Base-by-base conservation (phyloP, 306 rosid genomes). In the Echinosophora koreensis region DNA sequence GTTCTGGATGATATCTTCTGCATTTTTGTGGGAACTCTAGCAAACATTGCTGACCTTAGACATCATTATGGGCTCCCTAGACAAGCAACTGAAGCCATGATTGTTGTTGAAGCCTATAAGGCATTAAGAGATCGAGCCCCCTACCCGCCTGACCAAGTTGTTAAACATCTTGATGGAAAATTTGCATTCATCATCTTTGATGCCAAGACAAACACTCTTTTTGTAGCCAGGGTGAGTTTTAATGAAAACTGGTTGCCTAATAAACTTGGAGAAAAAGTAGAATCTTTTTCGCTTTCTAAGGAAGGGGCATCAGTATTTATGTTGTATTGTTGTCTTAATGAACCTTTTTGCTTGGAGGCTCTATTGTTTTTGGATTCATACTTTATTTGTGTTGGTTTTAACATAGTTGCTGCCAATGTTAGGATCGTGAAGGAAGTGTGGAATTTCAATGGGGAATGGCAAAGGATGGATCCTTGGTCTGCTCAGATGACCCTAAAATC, bases 81-180 rank as follows among this genome's bases (percentile, higher is more conserved):
- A 63, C 87, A 85, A 67, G 86, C 87, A 73, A 84, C 91, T n/a
- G 90, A 90, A 82, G 88, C 89, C 78, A 86, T 86, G 89, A 71
- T 90, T 64, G 85, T 86, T 38, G 79, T 84, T 84, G 94, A 87
- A 82, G 93, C 86, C 41, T 89, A 84, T 30, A 85, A 87, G 83
- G 80, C 12, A 14, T 77, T 87, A 42, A 84, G 91, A 84, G 94
- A 87, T 61, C 71, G 91, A 72, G 94, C 88, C 10, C 91, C 90
- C 8, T 90, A 84, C 56, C 94, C 94, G 16, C 84, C 90, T 71
- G 90, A 90, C 57, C 90, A 84, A 87, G 85, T 90, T 64, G 85
- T 90, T 13, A 84, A 82, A 84, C 84, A 90, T 76, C 86, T 90
- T 28, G 82, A 84, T 35, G 91, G 94, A 49, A 86, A 90, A 54